Evolutionary conservation across 1,284 basidiomycete genomes (phyloP).

Genomic region (Xerocomus nothofagi): DNA sequence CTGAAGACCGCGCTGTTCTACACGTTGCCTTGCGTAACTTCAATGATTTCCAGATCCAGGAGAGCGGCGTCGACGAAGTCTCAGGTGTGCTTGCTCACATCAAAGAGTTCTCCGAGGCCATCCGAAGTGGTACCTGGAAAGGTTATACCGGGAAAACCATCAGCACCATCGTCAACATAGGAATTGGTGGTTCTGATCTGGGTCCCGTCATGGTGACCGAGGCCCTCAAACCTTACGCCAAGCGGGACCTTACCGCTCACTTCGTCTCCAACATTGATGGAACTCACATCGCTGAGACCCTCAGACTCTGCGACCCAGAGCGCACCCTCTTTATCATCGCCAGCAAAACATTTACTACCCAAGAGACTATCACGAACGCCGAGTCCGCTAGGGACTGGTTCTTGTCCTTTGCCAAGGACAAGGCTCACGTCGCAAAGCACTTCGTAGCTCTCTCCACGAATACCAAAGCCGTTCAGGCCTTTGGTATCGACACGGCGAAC

Average conservation of each 20-base stretch:
- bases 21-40: constrained; percentile 94
- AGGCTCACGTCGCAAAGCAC: constrained; percentile 95
- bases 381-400: constrained; percentile 95
- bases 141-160: constrained; percentile 97
- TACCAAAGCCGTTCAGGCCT: constrained; percentile 90
- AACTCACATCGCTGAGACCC: constrained; percentile 91
- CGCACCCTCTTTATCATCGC: constrained; percentile 97
- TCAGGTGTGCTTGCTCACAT: constrained; percentile 87
- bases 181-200: constrained; percentile 97
- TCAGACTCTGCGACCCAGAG: constrained; percentile 85
- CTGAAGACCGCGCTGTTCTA: constrained; percentile 94
- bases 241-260: constrained; percentile 84
- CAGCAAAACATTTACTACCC: constrained; percentile 98
- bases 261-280: constrained; percentile 99
- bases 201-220: constrained; percentile 99
- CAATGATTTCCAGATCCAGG: constrained; percentile 71
- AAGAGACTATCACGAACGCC: constrained; percentile 99
- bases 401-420: constrained; percentile 80
- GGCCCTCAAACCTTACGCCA: constrained; percentile 91
- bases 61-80: constrained; percentile 85
- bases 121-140: constrained; percentile 89
- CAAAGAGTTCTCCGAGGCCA: constrained; percentile 82
- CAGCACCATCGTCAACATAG: constrained; percentile 96
- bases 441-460: constrained; percentile 98
- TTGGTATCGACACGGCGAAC: constrained; percentile 90